Percentiles rank a stretch among this genome's conserved stretches.
Evolutionary conservation across 257 asterid genomes (phyloP).

Genomic region (Nyctanthes arbortristis): DNA sequence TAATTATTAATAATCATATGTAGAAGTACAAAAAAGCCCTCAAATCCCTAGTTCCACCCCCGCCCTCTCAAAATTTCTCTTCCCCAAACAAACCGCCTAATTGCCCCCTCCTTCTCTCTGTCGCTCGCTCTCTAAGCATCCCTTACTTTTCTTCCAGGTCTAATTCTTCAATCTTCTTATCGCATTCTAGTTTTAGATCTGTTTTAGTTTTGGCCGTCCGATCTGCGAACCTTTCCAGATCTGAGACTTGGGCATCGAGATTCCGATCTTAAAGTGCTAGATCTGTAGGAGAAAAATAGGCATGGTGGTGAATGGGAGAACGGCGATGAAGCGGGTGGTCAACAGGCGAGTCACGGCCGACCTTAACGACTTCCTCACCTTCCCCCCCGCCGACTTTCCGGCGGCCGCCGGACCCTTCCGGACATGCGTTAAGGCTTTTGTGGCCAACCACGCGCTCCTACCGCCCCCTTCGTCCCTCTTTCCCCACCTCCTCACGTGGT

Average conservation of each 20-base stretch:
- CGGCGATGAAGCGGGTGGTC: slow-evolving; percentile 53
- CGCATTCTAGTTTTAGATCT: not conserved
- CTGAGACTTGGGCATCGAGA: slow-evolving; percentile 32
- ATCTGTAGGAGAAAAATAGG: slow-evolving; percentile 23
- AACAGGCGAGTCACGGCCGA: slow-evolving; percentile 83
- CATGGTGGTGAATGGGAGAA: slow-evolving; percentile 69
- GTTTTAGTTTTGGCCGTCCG: slow-evolving; percentile 34
- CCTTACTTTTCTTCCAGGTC: not conserved
- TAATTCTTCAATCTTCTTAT: not conserved
- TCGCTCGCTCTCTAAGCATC: not conserved
- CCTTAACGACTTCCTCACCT: slow-evolving; percentile 62
- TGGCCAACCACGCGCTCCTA: slow-evolving; percentile 61
- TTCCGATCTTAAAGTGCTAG: slow-evolving; percentile 29
- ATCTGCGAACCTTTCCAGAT: slow-evolving; percentile 37
- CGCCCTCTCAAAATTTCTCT: no score
- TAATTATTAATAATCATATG: no score
- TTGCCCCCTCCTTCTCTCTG: slow-evolving; percentile 27
- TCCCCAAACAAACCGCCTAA: slow-evolving; percentile 31
- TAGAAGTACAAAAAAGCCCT: slow-evolving; percentile 56
- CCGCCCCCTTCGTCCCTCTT: slow-evolving; percentile 81
- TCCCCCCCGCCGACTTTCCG: slow-evolving; percentile 45
- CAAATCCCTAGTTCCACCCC: slow-evolving; percentile 35
- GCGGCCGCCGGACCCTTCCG: slow-evolving; percentile 57
- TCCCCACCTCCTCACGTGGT: slow-evolving; percentile 88
- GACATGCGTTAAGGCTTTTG: slow-evolving; percentile 50